Percentiles rank a stretch among this genome's conserved stretches.
Evolutionary conservation across 1,284 basidiomycete genomes (phyloP).

Genomic region (Leccinum griseonigrum): DNA sequence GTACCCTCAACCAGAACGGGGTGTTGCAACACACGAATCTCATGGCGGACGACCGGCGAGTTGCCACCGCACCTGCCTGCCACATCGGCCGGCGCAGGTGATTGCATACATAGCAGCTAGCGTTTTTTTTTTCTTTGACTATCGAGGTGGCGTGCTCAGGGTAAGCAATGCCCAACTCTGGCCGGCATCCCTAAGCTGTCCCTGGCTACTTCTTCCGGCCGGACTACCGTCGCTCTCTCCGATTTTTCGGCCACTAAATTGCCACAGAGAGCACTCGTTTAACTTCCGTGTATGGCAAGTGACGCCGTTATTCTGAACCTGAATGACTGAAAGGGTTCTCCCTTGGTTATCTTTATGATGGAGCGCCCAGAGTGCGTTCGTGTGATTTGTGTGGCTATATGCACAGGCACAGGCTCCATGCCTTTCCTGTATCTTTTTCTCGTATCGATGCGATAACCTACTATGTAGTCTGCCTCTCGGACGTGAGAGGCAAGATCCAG

Average conservation of each 20-base stretch:
- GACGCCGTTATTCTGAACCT: constrained; percentile 14
- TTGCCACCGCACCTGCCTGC: constrained; percentile 24
- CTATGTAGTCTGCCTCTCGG: not conserved
- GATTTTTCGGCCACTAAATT: constrained; percentile 8
- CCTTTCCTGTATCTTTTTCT: constrained; percentile 8
- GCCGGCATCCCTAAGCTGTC: constrained; percentile 9
- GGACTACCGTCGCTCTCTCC: constrained; percentile 7
- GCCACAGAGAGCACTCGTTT: constrained; percentile 3
- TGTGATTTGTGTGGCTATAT: constrained; percentile 16
- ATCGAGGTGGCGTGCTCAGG: constrained; percentile 26
- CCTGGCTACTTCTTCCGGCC: constrained; percentile 18
- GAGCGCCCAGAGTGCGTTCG: not conserved
- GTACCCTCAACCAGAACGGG: constrained; percentile 19
- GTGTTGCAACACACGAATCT: constrained; percentile 9
- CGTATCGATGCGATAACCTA: constrained; percentile 3
- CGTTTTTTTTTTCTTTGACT: constrained; percentile 13
- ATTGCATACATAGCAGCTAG: constrained; percentile 3
- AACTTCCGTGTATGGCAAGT: constrained; percentile 7
- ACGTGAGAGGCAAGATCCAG: constrained; percentile 13
- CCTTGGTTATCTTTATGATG: constrained; percentile 10
- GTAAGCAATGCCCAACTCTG: constrained; percentile 7
- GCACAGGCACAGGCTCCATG: constrained; percentile 19
- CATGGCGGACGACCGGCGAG: constrained; percentile 20
- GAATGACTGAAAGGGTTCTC: constrained; percentile 8
- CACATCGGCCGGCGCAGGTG: constrained; percentile 9